phyloP scores from a whole-genome alignment of 768 basidiomycete species.

The Sporobolomyces roseus region DNA sequence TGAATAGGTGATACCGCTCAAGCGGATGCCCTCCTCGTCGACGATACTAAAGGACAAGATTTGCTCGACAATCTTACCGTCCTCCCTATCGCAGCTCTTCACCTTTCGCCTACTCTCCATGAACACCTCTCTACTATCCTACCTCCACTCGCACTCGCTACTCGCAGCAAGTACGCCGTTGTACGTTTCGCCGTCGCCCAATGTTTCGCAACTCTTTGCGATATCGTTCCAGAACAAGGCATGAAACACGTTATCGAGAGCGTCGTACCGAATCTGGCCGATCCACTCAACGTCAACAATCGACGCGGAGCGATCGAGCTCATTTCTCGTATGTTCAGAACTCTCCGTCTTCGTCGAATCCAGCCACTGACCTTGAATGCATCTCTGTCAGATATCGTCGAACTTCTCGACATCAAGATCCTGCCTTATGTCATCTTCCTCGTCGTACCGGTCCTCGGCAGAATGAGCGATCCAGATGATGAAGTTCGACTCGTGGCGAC shows the following conservation, averaged over 20 bases:
- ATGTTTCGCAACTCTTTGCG: slow-evolving; percentile 81
- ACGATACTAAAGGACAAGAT: slow-evolving; percentile 68
- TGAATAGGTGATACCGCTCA: slow-evolving; percentile 44
- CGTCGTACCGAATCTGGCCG: slow-evolving; percentile 74
- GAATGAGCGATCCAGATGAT: slow-evolving; percentile 93
- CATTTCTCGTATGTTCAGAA: slow-evolving; percentile 69
- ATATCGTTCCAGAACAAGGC: slow-evolving; percentile 74
- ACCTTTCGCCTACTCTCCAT: slow-evolving; percentile 68
- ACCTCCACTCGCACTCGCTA: slow-evolving; percentile 67
- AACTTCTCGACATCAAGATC: slow-evolving; percentile 84
- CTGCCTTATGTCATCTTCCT: slow-evolving; percentile 95
- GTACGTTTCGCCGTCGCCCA: slow-evolving; percentile 81
- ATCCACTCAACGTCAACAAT: slow-evolving; percentile 67
- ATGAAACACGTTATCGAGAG: slow-evolving; percentile 87
- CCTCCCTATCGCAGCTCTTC: slow-evolving; percentile 72
- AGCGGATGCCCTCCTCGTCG: slow-evolving; percentile 63
- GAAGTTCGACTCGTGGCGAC: slow-evolving; percentile 88
- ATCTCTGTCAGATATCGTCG: slow-evolving; percentile 68
- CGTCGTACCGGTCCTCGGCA: slow-evolving; percentile 88
- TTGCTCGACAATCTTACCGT: slow-evolving; percentile 90
- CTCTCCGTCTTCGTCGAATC: background rate
- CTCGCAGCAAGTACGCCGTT: slow-evolving; percentile 83
- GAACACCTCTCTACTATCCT: slow-evolving; percentile 67
- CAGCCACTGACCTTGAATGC: background rate
- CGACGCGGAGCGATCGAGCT: slow-evolving; percentile 87